Conservation (phyloP, 1,139 yeast genomes). For the Hansenula sp. region DNA sequence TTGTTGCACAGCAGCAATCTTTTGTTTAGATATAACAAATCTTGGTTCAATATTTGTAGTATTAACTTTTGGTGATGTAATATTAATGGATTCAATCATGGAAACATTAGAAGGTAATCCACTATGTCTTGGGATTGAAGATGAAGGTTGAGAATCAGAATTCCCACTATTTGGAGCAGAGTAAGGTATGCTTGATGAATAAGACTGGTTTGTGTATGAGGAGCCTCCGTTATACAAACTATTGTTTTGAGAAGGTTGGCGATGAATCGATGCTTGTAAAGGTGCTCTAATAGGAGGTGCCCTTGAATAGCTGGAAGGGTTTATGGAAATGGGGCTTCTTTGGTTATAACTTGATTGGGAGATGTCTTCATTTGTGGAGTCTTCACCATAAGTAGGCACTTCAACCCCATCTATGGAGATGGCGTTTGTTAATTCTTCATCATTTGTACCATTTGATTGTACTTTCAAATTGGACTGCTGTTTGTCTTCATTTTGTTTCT, state of each 20-base stretch:
- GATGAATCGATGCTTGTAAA: slow-evolving; percentile 21
- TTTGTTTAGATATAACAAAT: slow-evolving; percentile 68
- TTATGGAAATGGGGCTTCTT: slow-evolving; percentile 22
- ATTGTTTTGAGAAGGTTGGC: slow-evolving; percentile 15
- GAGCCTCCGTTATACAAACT: slow-evolving; percentile 6
- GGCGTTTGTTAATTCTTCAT: slow-evolving; percentile 17
- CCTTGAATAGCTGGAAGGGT: slow-evolving; percentile 14
- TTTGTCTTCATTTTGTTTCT: slow-evolving; percentile 15
- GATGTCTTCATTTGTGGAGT: not conserved
- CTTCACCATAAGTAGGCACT: slow-evolving; percentile 15
- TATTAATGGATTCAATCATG: slow-evolving; percentile 50
- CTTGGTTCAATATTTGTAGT: slow-evolving; percentile 55
- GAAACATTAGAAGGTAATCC: slow-evolving; percentile 51
- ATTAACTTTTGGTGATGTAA: slow-evolving; percentile 66
- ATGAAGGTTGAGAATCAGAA: slow-evolving; percentile 19
- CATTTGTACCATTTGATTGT: slow-evolving; percentile 7
- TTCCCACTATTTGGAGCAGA: slow-evolving; percentile 48
- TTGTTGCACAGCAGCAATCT: slow-evolving; percentile 27
- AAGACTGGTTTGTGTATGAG: slow-evolving; percentile 27
- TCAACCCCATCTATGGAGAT: slow-evolving; percentile 26
- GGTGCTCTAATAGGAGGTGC: slow-evolving; percentile 27
- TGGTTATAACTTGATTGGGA: slow-evolving; percentile 9
- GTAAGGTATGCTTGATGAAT: slow-evolving; percentile 66
- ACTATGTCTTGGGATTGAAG: slow-evolving; percentile 43
- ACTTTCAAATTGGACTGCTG: slow-evolving; percentile 7